Base-by-base conservation (phyloP, 306 rosid genomes). In the Morella rubra region DNA sequence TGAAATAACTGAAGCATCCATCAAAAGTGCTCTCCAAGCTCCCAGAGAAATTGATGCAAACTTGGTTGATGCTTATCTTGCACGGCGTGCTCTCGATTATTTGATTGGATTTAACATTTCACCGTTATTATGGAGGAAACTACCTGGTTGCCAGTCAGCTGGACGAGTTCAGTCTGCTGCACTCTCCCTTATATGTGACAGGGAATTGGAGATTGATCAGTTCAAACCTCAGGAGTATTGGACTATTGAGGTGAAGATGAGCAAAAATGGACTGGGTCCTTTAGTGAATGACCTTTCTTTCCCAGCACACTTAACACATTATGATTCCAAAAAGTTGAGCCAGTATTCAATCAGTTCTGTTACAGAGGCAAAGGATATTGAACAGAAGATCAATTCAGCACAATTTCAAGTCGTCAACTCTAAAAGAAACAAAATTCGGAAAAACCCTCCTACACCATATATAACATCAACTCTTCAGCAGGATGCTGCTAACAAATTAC, bases 101-200 rank as follows among this genome's bases (percentile, higher is more conserved):
- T 85, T 95, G 92, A 95, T 95, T 80, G 99, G 99, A 64, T 95
- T 95, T 86, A 95, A 89, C 70, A 83, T 95, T 84, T 95, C 99
- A 41, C 99, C 99, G 42, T 84, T 95, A 76, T 82, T 92, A 80
- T 95, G 99, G 99, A 91, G 93, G 86, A 95, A 95, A 85, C 87
- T 95, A 76, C 99, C 99, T 5, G 93, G 99, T 73, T 92, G 99
- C 81, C 97, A 88, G 77, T 95, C 99, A 72, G 99, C 98, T 6
- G 99, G 99, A 73, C 89, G 98, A 68, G 99, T 95, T 81, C 99
- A 95, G 73, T 95, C 99, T 75, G 97, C 97, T 59, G 99, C 99
- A n/a, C 91, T 95, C 45, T 83, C 98, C 81, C 97, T 95, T 74
- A 81, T 92, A 81, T 87, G 98, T 67, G 99, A 92, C 77, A 92